Evolutionary conservation across 1,139 yeast species (phyloP).

Genomic region (Saccharomyces hybrid): DNA sequence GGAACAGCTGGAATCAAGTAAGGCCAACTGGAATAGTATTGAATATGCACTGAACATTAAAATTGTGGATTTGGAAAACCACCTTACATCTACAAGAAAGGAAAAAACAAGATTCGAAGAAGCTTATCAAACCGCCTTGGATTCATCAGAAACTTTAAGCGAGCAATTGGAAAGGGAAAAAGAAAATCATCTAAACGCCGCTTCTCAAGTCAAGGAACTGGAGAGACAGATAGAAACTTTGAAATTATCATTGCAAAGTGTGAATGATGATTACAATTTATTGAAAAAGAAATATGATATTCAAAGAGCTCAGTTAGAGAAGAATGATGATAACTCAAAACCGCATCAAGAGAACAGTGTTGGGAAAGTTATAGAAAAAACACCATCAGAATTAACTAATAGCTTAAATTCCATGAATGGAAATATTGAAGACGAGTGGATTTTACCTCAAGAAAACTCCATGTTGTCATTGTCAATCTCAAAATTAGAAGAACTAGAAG

Average conservation of each 20-base stretch:
- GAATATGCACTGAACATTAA: conserved; percentile 47
- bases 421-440: conserved; percentile 14
- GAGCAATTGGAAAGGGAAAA: conserved; percentile 1
- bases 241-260: conserved; percentile 7
- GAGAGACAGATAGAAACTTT: conserved; percentile 5
- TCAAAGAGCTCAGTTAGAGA: conserved; percentile 22
- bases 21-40: conserved; percentile 57
- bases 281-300: conserved; percentile 23
- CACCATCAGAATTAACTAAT: not conserved
- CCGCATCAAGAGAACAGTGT: not conserved
- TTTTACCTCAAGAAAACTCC: conserved; percentile 5
- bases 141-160: not conserved
- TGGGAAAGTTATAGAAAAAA: not conserved
- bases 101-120: conserved; percentile 6
- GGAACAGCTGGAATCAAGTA: conserved; percentile 38
- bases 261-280: conserved; percentile 23
- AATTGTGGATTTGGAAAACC: conserved; percentile 38
- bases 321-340: conserved; percentile 8
- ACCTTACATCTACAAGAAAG: conserved; percentile 17
- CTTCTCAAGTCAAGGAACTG: not conserved
- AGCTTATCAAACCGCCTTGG: not conserved
- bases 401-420: not conserved
- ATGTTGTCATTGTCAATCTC: not conserved
- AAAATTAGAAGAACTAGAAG: not conserved
- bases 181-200: not conserved